Conservation (phyloP, 306 rosid genomes). For the Lathyrus aphaca region DNA sequence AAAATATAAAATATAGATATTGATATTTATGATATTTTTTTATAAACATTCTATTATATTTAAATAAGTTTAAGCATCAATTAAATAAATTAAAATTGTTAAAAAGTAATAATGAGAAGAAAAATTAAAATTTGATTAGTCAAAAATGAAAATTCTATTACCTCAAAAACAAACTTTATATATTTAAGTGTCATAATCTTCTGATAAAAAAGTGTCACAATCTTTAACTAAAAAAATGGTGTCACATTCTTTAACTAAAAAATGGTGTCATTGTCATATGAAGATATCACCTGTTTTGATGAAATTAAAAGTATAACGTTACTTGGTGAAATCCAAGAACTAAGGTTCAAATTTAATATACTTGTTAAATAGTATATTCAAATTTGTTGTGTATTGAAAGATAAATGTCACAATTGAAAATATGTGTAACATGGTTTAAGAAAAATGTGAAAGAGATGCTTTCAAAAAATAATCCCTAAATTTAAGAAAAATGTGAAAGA, state of each 20-base stretch:
- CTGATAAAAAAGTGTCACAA: neutral
- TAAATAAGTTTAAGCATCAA: neutral
- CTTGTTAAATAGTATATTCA: neutral
- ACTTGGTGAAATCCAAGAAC: neutral
- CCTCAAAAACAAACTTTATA: too few species aligned
- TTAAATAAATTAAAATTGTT: neutral
- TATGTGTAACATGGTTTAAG: neutral
- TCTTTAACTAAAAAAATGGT: neutral
- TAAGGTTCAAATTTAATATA: neutral
- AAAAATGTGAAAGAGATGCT: too few species aligned
- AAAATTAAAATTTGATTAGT: neutral
- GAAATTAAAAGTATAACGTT: neutral
- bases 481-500: too few species aligned
- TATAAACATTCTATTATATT: neutral
- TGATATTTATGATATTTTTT: neutral
- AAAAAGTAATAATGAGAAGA: neutral
- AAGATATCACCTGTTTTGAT: constrained; percentile 2
- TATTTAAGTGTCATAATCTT: too few species aligned
- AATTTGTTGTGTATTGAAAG: neutral
- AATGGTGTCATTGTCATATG: neutral
- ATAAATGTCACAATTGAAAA: neutral
- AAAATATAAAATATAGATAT: neutral
- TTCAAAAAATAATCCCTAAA: too few species aligned
- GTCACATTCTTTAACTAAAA: neutral
- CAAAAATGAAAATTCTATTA: neutral